A percentile compares a stretch with the other conserved stretches of the same genome.
phyloP scores from a whole-genome alignment of 176 grass and related monocot species.

The Hsuehochloa calcarea region DNA sequence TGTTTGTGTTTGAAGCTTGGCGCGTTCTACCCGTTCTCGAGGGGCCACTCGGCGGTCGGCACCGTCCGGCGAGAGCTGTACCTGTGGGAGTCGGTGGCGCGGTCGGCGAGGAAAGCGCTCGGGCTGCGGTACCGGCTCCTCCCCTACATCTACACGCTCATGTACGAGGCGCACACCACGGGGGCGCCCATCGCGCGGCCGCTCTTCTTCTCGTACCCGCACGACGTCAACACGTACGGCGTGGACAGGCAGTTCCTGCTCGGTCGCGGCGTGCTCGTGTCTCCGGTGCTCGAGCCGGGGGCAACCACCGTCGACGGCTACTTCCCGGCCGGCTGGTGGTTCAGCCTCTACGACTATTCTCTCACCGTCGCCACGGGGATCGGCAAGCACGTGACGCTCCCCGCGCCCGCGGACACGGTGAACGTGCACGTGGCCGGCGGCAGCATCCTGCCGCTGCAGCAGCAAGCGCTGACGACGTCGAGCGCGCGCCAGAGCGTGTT shows the following conservation, averaged over 20 bases:
- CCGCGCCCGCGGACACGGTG: conserved; percentile 50
- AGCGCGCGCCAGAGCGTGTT: conserved; percentile 42
- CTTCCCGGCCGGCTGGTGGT: conserved; percentile 74
- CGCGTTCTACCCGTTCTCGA: conserved; percentile 89
- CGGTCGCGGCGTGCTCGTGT: conserved; percentile 64
- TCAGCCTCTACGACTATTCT: conserved; percentile 57
- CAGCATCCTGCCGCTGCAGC: conserved; percentile 55
- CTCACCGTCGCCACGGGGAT: neutral
- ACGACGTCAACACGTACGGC: conserved; percentile 48
- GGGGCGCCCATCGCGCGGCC: conserved; percentile 73
- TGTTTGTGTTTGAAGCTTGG: conserved; percentile 47
- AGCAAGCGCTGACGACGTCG: conserved; percentile 41
- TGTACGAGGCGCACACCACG: conserved; percentile 64
- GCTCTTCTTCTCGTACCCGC: conserved; percentile 85
- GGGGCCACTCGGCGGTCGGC: conserved; percentile 60
- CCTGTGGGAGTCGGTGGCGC: conserved; percentile 63
- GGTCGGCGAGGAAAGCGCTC: conserved; percentile 63
- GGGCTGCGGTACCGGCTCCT: conserved; percentile 71
- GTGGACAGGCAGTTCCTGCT: conserved; percentile 67
- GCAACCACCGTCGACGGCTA: conserved; percentile 55
- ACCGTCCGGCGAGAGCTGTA: conserved; percentile 67
- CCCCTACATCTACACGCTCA: conserved; percentile 76
- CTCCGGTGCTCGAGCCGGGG: conserved; percentile 48
- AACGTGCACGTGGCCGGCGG: conserved; percentile 70
- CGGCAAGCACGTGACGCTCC: conserved; percentile 43